These are phyloP conservation scores for Alternaria rosae DNA, from an alignment of 2,329 filamentous ascomycete genomes.

Conservation along the genomic window DNA sequence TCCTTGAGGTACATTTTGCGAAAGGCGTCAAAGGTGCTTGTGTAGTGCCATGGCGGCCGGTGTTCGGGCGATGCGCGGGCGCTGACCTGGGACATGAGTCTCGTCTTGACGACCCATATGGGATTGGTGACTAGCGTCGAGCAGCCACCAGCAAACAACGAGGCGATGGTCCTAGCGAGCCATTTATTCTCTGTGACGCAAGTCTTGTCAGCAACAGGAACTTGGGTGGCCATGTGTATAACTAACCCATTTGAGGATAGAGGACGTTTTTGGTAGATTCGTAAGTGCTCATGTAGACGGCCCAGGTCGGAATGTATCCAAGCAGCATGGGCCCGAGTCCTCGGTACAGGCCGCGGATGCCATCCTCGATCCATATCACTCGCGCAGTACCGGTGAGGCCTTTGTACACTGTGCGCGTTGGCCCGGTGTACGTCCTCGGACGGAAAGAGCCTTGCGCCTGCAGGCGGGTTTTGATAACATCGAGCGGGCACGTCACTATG, in stretches of 20 bases:
- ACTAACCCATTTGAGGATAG: slow-evolving; percentile 65
- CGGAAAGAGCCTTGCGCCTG: slow-evolving; percentile 91
- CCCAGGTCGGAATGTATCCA: slow-evolving; percentile 97
- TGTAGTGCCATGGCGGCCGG: slow-evolving; percentile 87
- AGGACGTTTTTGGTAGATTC: slow-evolving; percentile 83
- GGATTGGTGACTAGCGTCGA: slow-evolving; percentile 96
- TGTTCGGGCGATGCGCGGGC: slow-evolving; percentile 61
- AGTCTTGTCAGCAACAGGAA: slow-evolving; percentile 19
- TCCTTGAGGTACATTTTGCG: slow-evolving; percentile 95
- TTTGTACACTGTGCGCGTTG: slow-evolving; percentile 72
- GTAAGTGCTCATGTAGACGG: slow-evolving; percentile 96
- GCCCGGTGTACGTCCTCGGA: slow-evolving; percentile 57
- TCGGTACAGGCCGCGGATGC: slow-evolving; percentile 87
- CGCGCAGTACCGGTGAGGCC: slow-evolving; percentile 86
- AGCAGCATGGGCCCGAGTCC: slow-evolving; percentile 93
- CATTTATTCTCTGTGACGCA: slow-evolving; percentile 68
- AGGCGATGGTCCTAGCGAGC: slow-evolving; percentile 85
- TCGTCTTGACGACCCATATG: slow-evolving; percentile 99
- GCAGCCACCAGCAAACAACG: slow-evolving; percentile 87
- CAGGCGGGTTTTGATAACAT: slow-evolving; percentile 98
- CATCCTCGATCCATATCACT: slow-evolving; percentile 88
- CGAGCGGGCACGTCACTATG: slow-evolving; percentile 92
- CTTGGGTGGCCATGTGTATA: background rate
- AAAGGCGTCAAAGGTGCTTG: slow-evolving; percentile 86
- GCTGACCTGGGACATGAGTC: slow-evolving; percentile 92